Evolutionary conservation across 306 rosid genomes (phyloP).

Genomic region (Vigna mungo): DNA sequence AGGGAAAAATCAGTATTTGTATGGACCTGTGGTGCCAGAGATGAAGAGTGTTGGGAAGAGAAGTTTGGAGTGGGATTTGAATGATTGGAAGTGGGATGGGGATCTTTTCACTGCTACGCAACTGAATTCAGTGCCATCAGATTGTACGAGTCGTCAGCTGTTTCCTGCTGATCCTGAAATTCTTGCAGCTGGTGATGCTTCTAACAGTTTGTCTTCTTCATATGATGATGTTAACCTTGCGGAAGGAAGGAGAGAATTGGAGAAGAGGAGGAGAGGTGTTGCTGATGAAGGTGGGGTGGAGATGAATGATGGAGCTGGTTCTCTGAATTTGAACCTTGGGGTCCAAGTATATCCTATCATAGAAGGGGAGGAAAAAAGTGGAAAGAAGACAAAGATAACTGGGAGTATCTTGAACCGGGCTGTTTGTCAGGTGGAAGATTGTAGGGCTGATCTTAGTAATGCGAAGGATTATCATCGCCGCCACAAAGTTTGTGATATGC

Average conservation of each 20-base stretch:
- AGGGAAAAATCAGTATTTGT: constrained; percentile 55
- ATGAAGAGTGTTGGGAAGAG: constrained; percentile 65
- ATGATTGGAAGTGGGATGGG: constrained; percentile 95
- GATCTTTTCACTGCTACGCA: constrained; percentile 80
- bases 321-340: constrained; percentile 75
- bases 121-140: constrained; percentile 65
- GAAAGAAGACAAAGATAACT: constrained; percentile 77
- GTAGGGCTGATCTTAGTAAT: constrained; percentile 81
- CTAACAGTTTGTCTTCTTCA: constrained; percentile 63
- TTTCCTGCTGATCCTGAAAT: constrained; percentile 65
- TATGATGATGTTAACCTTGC: constrained; percentile 54
- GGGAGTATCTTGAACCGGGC: constrained; percentile 66
- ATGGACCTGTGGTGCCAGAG: constrained; percentile 56
- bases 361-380: constrained; percentile 69
- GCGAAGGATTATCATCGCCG: constrained; percentile 88
- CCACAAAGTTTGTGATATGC: constrained; percentile 89
- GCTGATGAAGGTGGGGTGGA: constrained; percentile 58
- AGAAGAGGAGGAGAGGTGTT: constrained; percentile 68
- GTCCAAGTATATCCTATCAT: constrained; percentile 68
- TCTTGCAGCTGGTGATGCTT: constrained; percentile 51
- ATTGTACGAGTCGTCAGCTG: constrained; percentile 59
- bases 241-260: constrained; percentile 70
- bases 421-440: constrained; percentile 95
- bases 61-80: constrained; percentile 90
- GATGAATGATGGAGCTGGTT: constrained; percentile 61